These are phyloP conservation scores for Thelephora terrestris DNA, from an alignment of 1,284 basidiomycete genomes.

Conservation along the genomic window DNA sequence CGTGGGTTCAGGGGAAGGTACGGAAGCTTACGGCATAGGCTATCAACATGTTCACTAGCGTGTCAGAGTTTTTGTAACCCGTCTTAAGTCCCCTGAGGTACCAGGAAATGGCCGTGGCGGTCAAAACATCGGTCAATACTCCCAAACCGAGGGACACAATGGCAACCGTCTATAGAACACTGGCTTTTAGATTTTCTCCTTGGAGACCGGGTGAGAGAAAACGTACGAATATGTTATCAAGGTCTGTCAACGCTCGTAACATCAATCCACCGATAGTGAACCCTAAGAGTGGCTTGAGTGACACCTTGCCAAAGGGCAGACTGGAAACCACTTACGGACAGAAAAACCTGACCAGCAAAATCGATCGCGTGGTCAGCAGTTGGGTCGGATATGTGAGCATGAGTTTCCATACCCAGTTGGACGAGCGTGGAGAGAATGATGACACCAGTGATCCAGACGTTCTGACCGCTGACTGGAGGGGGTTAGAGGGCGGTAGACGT, in stretches of 20 bases:
- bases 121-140: slow-evolving; percentile 36
- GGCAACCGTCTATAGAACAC: slow-evolving; percentile 26
- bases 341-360: neutral
- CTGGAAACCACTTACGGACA: too few relatives aligned
- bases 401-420: slow-evolving; percentile 32
- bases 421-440: slow-evolving; percentile 42
- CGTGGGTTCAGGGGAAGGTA: neutral
- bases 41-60: slow-evolving; percentile 44
- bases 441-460: slow-evolving; percentile 39
- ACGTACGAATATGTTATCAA: too few relatives aligned
- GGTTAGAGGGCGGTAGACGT: neutral
- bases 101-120: slow-evolving; percentile 37
- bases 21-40: slow-evolving; percentile 30
- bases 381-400: neutral
- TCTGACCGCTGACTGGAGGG: slow-evolving; percentile 46
- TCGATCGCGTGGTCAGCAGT: neutral
- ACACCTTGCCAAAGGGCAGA: too few relatives aligned
- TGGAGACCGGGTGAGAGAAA: too few relatives aligned
- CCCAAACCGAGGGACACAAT: slow-evolving; percentile 33
- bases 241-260: slow-evolving; percentile 2
- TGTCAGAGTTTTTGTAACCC: slow-evolving; percentile 37
- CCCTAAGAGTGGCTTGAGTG: too few relatives aligned
- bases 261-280: too few relatives aligned
- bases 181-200: neutral
- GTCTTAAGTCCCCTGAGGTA: slow-evolving; percentile 43